Evolutionary conservation across 2,329 filamentous ascomycete species (phyloP).

Genomic region (Cryphonectria nitschkei): DNA sequence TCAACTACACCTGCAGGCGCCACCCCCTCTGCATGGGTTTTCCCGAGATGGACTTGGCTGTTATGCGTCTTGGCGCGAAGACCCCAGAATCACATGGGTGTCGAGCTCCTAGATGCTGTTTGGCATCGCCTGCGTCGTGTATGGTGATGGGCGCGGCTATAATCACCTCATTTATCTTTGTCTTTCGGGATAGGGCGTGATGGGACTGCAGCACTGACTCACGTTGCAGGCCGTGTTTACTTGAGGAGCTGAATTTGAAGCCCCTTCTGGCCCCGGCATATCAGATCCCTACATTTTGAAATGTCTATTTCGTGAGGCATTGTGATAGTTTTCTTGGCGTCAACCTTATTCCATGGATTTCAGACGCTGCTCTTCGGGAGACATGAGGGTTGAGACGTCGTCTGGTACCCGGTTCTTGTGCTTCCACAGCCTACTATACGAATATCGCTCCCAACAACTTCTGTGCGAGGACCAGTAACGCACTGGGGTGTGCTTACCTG

Average conservation of each 20-base stretch:
- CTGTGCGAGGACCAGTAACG: too few species aligned
- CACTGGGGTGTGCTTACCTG: too few species aligned
- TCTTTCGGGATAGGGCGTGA: too few species aligned
- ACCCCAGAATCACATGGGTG: too few species aligned
- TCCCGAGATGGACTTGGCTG: conserved; percentile 2
- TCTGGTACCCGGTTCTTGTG: too few species aligned
- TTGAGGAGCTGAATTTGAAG: neutral
- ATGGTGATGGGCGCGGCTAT: conserved; percentile 3
- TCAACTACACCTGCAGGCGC: neutral
- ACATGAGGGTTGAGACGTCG: too few species aligned
- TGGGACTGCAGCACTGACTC: neutral
- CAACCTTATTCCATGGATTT: neutral
- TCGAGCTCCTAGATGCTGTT: neutral
- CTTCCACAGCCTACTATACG: too few species aligned
- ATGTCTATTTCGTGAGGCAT: neutral
- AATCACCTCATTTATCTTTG: too few species aligned
- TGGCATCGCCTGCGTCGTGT: neutral
- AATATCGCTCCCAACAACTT: too few species aligned
- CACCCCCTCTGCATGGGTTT: neutral
- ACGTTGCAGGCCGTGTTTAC: neutral
- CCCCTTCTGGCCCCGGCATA: neutral
- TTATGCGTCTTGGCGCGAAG: conserved; percentile 6
- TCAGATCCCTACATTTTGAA: neutral
- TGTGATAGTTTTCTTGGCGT: neutral
- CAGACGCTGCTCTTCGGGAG: neutral